Evolutionary conservation across 352 stramenopile species (phyloP).

Genomic region (Pythium chondricola): DNA sequence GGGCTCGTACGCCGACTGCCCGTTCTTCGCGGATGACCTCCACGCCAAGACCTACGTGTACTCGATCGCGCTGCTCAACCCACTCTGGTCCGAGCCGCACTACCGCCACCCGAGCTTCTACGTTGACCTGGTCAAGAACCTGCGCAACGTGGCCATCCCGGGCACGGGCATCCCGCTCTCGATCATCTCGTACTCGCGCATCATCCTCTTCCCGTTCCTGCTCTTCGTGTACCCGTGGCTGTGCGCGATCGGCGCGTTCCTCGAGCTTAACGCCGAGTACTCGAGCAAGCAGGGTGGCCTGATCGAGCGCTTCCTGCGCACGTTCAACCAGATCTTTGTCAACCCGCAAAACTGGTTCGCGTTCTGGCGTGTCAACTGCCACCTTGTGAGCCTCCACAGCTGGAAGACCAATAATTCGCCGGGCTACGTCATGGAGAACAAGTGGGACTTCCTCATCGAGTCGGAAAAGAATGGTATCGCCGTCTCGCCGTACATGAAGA

Average conservation of each 20-base stretch:
- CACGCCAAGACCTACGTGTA: slow-evolving; percentile 93
- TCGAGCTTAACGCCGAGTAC: slow-evolving; percentile 62
- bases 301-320: slow-evolving; percentile 88
- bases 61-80: slow-evolving; percentile 91
- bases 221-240: slow-evolving; percentile 86
- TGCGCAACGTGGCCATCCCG: slow-evolving; percentile 97
- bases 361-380: slow-evolving; percentile 96
- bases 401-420: slow-evolving; percentile 87
- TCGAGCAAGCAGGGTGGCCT: slow-evolving; percentile 59
- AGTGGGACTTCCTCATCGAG: slow-evolving; percentile 96
- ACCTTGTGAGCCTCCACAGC: slow-evolving; percentile 92
- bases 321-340: slow-evolving; percentile 77
- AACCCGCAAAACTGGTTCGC: slow-evolving; percentile 95
- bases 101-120: slow-evolving; percentile 95
- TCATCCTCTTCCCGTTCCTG: slow-evolving; percentile 83
- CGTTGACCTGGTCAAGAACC: slow-evolving; percentile 93
- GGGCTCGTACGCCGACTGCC: slow-evolving; percentile 65
- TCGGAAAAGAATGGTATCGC: slow-evolving; percentile 88
- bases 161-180: slow-evolving; percentile 94
- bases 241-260: slow-evolving; percentile 75
- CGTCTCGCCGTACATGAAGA: slow-evolving; percentile 92
- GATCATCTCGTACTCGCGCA: slow-evolving; percentile 76
- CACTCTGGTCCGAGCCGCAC: slow-evolving; percentile 93
- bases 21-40: slow-evolving; percentile 73
- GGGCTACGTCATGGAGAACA: slow-evolving; percentile 97